Base-by-base conservation (phyloP, 2,329 filamentous ascomycete species). In the Decorospora gaudefroyi region DNA sequence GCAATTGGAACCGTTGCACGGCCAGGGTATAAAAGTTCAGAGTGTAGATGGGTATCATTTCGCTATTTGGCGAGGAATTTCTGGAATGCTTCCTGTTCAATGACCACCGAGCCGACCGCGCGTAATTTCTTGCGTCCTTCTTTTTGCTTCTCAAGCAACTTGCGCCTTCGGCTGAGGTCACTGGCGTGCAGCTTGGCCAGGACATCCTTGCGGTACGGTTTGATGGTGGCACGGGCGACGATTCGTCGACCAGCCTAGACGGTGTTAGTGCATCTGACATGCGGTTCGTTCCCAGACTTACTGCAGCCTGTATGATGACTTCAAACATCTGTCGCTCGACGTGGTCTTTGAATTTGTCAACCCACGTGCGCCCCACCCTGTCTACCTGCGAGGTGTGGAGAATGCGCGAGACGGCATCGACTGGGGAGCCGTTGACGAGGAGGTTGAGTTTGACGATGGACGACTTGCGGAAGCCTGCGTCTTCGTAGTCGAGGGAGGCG, bases 251-350 rank as follows among this genome's bases (percentile, higher is more conserved):
- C 92, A 0, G 88, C n/a, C n/a, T n/a, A n/a, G n/a, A n/a, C n/a
- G n/a, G n/a, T n/a, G n/a, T n/a, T n/a, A n/a, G n/a, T n/a, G n/a
- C n/a, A n/a, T n/a, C n/a, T n/a, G n/a, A n/a, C n/a, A n/a, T n/a
- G n/a, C n/a, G n/a, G n/a, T n/a, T n/a, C n/a, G n/a, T n/a, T n/a
- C n/a, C n/a, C n/a, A n/a, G n/a, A n/a, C n/a, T n/a, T n/a, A n/a
- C 86, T 0, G 88, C 86, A 3, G 93, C 92, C 72, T 99, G 93
- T 53, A 99, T 97, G 42, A 97, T 78, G 15, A 99, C 84, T 74
- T 99, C 93, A 64, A 96, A 99, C 85, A 97, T 93, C 70, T 99
- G 93, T 12, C 93, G 79, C 62, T 96, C 88, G 13, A 99, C 92
- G 62, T 97, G 92, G 69, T 96, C 85, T 66, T 96, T 97, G 78